These are phyloP conservation scores for Geosmithia morbida DNA, from an alignment of 2,329 filamentous ascomycete species.

Conservation along the genomic window DNA sequence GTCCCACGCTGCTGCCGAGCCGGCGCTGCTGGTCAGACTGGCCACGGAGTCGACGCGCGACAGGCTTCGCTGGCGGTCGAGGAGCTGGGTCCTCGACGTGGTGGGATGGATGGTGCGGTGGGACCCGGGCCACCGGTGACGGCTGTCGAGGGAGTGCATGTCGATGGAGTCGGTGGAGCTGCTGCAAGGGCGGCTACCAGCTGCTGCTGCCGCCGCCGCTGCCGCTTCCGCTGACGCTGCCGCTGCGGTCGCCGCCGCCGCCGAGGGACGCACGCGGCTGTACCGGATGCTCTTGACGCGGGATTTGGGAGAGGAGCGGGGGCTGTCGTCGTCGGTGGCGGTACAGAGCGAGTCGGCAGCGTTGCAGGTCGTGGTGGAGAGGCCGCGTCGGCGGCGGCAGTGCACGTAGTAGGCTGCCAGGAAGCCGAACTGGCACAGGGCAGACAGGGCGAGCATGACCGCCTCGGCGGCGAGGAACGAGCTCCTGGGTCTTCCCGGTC, in stretches of 20 bases:
- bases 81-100: background rate
- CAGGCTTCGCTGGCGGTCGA: background rate
- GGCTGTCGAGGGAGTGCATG: background rate
- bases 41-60: background rate
- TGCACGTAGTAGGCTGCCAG: conserved; percentile 27
- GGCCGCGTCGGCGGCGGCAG: conserved; percentile 9
- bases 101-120: background rate
- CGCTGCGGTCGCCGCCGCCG: conserved; percentile 4
- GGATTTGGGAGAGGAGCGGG: conserved; percentile 11
- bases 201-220: background rate
- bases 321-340: conserved; percentile 8
- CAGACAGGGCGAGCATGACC: conserved; percentile 27
- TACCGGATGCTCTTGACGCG: conserved; percentile 31
- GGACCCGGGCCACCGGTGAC: background rate
- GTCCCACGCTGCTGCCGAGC: background rate
- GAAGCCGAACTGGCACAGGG: conserved; percentile 32
- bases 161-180: conserved; percentile 13
- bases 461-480: conserved; percentile 28
- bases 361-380: background rate
- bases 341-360: conserved; percentile 12
- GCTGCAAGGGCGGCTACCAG: conserved; percentile 8
- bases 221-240: too few species aligned
- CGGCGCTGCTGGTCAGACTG: background rate
- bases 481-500: background rate
- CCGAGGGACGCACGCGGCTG: conserved; percentile 17